Evolutionary conservation across 139 green algal genomes (phyloP).

Genomic region (Picochlorum sp.): DNA sequence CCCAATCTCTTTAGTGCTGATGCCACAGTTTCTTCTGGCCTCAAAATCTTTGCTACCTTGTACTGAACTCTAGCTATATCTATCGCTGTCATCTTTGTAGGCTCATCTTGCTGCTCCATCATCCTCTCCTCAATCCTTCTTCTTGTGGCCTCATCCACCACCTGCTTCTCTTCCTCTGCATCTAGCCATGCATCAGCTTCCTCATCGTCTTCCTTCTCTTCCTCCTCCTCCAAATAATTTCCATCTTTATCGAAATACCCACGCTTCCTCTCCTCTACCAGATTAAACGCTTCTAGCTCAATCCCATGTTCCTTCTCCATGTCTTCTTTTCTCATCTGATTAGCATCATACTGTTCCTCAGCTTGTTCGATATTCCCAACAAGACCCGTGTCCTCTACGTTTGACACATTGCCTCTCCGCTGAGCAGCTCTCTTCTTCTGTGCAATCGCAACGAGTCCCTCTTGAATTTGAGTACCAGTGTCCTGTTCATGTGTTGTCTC

Average conservation of each 20-base stretch:
- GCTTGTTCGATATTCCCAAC: conserved; percentile 26
- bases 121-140: conserved; percentile 31
- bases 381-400: conserved; percentile 17
- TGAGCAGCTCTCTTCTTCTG: conserved; percentile 41
- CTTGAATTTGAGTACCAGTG: conserved; percentile 56
- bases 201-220: conserved; percentile 40
- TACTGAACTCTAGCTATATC: conserved; percentile 47
- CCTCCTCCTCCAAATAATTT: conserved; percentile 53
- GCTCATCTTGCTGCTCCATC: conserved; percentile 12
- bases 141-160: conserved; percentile 40
- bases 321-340: not conserved
- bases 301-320: conserved; percentile 51
- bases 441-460: conserved; percentile 52
- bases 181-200: conserved; percentile 51
- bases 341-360: conserved; percentile 22
- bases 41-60: conserved; percentile 39
- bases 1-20: conserved; percentile 28
- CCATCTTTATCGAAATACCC: conserved; percentile 67
- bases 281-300: conserved; percentile 64
- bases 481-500: conserved; percentile 31
- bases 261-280: conserved; percentile 54
- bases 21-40: conserved; percentile 50
- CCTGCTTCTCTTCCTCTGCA: conserved; percentile 36
- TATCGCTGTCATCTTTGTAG: conserved; percentile 33
- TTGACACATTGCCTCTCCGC: conserved; percentile 28